Percentiles rank a stretch among this genome's conserved stretches.
phyloP scores from a whole-genome alignment of 352 stramenopile genomes.

The Phytophthora foliorum region DNA sequence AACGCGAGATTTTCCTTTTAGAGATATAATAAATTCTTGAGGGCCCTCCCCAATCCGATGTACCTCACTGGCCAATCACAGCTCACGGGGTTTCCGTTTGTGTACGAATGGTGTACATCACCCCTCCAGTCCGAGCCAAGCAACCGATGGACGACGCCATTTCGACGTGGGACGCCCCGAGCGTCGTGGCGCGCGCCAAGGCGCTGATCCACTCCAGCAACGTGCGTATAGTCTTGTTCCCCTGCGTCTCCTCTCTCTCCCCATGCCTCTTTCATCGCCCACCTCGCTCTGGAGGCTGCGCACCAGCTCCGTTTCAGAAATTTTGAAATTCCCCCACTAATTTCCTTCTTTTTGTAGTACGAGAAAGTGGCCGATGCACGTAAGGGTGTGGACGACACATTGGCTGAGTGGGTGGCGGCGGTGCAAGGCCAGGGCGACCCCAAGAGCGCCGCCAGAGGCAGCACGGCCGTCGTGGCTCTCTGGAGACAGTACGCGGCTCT shows the following conservation, averaged over 20 bases:
- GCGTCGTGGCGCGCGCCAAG: conserved; percentile 68
- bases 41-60: neutral
- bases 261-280: neutral
- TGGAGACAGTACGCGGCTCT: conserved; percentile 77
- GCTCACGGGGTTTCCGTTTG: neutral
- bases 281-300: conserved; percentile 17
- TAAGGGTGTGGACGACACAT: conserved; percentile 53
- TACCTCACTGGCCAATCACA: neutral
- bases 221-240: conserved; percentile 49
- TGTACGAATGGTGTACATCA: neutral
- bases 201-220: conserved; percentile 82
- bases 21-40: too few relatives aligned
- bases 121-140: conserved; percentile 11
- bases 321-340: conserved; percentile 8
- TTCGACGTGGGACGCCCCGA: conserved; percentile 55
- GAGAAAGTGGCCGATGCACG: conserved; percentile 74
- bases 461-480: conserved; percentile 46
- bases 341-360: conserved; percentile 52
- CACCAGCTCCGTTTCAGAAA: neutral
- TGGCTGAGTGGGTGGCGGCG: conserved; percentile 53
- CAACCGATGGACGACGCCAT: conserved; percentile 47
- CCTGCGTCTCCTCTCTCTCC: conserved; percentile 8
- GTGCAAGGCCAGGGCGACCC: conserved; percentile 23
- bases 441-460: conserved; percentile 20
- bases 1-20: too few relatives aligned